Evolutionary conservation across 2,329 filamentous ascomycete genomes (phyloP).

Genomic region (Stagonosporopsis chrysanthemi): DNA sequence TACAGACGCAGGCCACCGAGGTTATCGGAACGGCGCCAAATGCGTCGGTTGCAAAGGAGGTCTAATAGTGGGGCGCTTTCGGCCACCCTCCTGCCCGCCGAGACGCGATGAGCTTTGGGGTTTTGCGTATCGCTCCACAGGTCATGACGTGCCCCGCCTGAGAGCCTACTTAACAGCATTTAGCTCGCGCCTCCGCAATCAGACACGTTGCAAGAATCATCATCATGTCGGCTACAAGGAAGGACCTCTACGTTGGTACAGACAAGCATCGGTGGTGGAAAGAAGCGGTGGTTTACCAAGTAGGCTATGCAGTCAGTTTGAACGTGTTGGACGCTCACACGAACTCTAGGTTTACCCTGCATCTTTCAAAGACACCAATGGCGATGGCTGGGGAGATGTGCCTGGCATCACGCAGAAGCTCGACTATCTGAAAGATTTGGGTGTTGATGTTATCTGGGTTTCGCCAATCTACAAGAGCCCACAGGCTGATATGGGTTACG

Average conservation of each 20-base stretch:
- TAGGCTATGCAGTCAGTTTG: constrained; percentile 7
- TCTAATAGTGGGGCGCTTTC: background rate
- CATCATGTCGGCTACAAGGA: constrained; percentile 18
- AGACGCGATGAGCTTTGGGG: constrained; percentile 14
- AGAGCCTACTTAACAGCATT: constrained; percentile 8
- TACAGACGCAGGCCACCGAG: background rate
- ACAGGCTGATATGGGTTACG: constrained; percentile 54
- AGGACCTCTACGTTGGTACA: constrained; percentile 40
- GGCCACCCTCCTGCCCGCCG: constrained; percentile 1
- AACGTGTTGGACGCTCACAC: background rate
- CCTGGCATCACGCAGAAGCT: constrained; percentile 64
- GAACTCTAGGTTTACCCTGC: constrained; percentile 61
- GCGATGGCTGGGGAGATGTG: constrained; percentile 64
- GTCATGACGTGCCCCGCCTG: constrained; percentile 13
- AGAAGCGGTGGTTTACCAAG: constrained; percentile 66
- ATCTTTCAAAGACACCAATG: constrained; percentile 66
- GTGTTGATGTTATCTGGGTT: constrained; percentile 50
- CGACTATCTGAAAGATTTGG: constrained; percentile 62
- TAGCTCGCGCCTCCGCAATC: background rate
- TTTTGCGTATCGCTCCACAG: constrained; percentile 16
- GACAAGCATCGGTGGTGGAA: constrained; percentile 64
- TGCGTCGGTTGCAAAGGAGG: constrained; percentile 3
- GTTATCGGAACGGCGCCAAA: background rate
- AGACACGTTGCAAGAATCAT: background rate
- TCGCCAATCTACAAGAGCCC: constrained; percentile 56